Evolutionary conservation across 2,329 filamentous ascomycete species (phyloP).

Genomic region (Amylocarpus encephaloides): DNA sequence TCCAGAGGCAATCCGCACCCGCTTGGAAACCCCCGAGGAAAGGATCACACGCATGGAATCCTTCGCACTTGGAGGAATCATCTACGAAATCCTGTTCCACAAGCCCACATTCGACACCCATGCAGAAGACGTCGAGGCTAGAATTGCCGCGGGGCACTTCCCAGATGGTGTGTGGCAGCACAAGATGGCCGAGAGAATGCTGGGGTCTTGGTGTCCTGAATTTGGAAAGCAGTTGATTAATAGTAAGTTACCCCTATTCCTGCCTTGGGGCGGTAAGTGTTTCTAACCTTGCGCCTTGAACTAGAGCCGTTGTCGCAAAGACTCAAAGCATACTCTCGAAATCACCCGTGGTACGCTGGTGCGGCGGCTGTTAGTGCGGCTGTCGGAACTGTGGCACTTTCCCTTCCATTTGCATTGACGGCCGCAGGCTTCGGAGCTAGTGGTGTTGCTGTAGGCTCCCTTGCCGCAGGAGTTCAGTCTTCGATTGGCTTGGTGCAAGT

Average conservation of each 20-base stretch:
- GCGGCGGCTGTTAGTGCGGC: constrained; percentile 9
- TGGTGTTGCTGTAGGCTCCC: constrained; percentile 20
- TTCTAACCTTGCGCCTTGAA: not conserved
- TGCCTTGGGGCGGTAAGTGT: not conserved
- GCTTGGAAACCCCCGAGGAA: constrained; percentile 6
- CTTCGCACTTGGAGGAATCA: constrained; percentile 15
- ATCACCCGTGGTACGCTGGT: constrained; percentile 12
- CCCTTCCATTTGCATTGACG: constrained; percentile 18
- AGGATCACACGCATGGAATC: constrained; percentile 12
- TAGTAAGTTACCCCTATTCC: not conserved
- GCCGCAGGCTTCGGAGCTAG: constrained; percentile 22
- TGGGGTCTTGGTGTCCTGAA: constrained; percentile 15
- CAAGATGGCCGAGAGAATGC: constrained; percentile 12
- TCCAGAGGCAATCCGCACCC: constrained; percentile 4
- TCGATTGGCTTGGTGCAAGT: constrained; percentile 24
- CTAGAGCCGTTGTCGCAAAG: constrained; percentile 2
- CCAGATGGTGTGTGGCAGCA: constrained; percentile 16
- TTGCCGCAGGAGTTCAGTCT: constrained; percentile 26
- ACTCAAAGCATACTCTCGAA: constrained; percentile 5
- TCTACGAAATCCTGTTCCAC: constrained; percentile 15
- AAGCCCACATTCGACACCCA: constrained; percentile 6
- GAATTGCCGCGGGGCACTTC: constrained; percentile 11
- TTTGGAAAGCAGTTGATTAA: constrained; percentile 12
- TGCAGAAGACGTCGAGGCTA: constrained; percentile 5
- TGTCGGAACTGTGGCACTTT: constrained; percentile 7